A percentile compares a stretch with the other conserved stretches of the same genome.
These are phyloP conservation scores for Rhynchosporium secalis DNA, from an alignment of 2,329 filamentous ascomycete species.

Conservation along the genomic window DNA sequence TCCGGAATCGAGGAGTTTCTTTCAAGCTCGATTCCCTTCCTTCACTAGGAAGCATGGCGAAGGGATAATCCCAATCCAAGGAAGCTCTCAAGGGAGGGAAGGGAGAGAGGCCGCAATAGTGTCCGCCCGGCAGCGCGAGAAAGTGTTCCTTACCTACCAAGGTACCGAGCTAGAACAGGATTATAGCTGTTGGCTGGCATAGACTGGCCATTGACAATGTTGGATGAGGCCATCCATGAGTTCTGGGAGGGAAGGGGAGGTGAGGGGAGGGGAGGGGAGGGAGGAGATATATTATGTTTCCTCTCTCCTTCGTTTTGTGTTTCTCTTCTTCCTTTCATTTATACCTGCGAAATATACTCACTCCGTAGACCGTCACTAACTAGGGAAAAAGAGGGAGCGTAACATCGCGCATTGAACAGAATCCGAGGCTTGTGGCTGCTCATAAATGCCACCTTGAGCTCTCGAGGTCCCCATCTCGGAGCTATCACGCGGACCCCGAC, in stretches of 20 bases:
- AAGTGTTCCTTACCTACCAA: constrained; percentile 5
- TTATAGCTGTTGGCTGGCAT: constrained; percentile 16
- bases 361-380: too few relatives aligned
- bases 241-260: constrained; percentile 8
- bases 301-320: neutral
- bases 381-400: neutral
- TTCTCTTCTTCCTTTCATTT: neutral
- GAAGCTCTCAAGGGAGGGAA: neutral
- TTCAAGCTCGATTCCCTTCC: neutral
- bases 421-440: constrained; percentile 2
- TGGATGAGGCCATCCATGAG: neutral
- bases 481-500: constrained; percentile 19
- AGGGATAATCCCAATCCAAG: constrained; percentile 6
- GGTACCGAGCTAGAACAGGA: constrained; percentile 11
- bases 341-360: too few relatives aligned
- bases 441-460: neutral
- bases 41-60: neutral
- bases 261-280: neutral
- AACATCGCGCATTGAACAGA: constrained; percentile 6
- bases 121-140: constrained; percentile 8
- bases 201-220: neutral
- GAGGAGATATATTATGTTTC: neutral
- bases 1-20: constrained; percentile 1
- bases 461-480: neutral
- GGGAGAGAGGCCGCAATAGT: constrained; percentile 14